Base-by-base conservation (phyloP, 495 filamentous ascomycete species). In the Parmelia sp. region DNA sequence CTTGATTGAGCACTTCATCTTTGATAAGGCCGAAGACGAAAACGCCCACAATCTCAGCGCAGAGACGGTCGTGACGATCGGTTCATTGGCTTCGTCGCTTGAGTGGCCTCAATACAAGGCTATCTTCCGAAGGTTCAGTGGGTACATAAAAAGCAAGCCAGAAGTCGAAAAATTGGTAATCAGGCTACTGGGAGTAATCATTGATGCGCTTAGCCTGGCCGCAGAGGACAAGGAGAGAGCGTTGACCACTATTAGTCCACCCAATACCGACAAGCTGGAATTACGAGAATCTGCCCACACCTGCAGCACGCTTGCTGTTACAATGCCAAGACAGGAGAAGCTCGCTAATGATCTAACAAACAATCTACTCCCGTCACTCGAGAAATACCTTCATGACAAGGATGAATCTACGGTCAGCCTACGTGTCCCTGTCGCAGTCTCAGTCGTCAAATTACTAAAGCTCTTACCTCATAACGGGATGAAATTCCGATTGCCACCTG, bases 41-140 rank as follows among this genome's bases (percentile, higher is more conserved):
- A 86, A 86, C 66, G 89, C 88, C 14, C 88, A 96, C 67, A 95
- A 92, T 59, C 76, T 97, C 59, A 86, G 88, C 42, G 90, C 90
- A 7, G 91, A 96, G 72, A 84, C 92, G 17, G 85, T 91, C 21
- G 80, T 76, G 25, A 88, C 90, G 3, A 84, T 97, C 64, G 87
- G 88, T 1, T 79, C 82, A 36, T 73, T 99, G 61, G 85, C 85
- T 3, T 78, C 83, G 56, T 92, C 84, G 40, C 74, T 97, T 55
- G 90, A 92, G 66, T 97, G 94, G 95, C 84, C 83, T n/a, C 92
- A 96, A 66, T 97, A 90, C 74, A 84, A 88, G 53, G 87, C 90
- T 8, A 83, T 92, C 19, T 83, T 97, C 68, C 84, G 86, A 67
- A 85, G 90, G 65, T 96, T 90, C 69, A 85, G 87, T 56, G 82